A percentile compares a stretch with the other conserved stretches of the same genome.
These are phyloP conservation scores for Daldinia grandis DNA, from an alignment of 495 filamentous ascomycete genomes.

Conservation along the genomic window DNA sequence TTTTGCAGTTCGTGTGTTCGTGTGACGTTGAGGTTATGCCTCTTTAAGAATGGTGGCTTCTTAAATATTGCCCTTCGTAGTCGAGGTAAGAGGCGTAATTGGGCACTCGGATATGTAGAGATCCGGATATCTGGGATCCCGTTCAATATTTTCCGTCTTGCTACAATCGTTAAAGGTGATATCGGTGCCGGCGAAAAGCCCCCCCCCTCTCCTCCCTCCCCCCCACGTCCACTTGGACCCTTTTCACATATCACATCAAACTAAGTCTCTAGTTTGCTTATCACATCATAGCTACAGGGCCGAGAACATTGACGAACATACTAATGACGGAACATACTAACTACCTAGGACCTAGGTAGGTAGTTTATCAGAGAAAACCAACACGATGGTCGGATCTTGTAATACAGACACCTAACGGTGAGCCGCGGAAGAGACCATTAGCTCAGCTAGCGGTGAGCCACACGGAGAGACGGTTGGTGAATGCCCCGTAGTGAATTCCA, in stretches of 20 bases:
- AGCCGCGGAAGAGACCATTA: background rate
- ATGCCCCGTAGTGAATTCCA: background rate
- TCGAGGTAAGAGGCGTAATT: constrained; percentile 19
- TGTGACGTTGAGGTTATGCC: constrained; percentile 23
- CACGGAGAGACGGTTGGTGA: background rate
- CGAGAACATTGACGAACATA: background rate
- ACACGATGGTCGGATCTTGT: background rate
- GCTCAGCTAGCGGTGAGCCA: background rate
- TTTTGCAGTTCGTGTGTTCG: constrained; percentile 2
- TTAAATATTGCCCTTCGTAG: constrained; percentile 30
- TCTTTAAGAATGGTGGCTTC: constrained; percentile 30
- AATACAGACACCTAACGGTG: background rate
- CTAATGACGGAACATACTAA: background rate
- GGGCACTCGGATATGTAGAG: constrained; percentile 22
- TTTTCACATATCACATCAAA: constrained; percentile 1
- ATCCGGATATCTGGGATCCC: constrained; percentile 35
- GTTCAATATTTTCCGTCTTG: constrained; percentile 37
- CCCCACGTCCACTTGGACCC: background rate
- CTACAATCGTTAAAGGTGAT: background rate
- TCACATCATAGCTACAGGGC: background rate
- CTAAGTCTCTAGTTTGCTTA: background rate
- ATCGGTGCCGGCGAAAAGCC: background rate
- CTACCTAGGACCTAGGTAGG: too few relatives aligned
- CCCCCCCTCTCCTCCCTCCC: too few relatives aligned
- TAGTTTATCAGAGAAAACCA: too few relatives aligned